Evolutionary conservation across 306 rosid genomes (phyloP).

Genomic region (Quercus alba): DNA sequence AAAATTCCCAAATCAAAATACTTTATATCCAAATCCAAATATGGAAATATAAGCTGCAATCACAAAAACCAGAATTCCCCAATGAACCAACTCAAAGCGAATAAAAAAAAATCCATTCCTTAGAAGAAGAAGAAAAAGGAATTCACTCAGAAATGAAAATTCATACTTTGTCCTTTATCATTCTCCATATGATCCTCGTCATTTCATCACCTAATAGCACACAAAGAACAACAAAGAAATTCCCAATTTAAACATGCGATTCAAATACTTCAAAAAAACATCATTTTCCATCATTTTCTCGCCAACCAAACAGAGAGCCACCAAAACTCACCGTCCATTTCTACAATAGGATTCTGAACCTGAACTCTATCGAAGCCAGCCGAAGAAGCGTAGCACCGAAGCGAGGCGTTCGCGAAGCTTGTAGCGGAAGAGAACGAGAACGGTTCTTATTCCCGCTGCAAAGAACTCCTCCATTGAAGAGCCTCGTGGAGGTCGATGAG

Average conservation of each 20-base stretch:
- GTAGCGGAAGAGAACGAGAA: conserved; percentile 38
- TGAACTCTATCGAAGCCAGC: conserved; percentile 38
- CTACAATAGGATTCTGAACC: conserved; percentile 83
- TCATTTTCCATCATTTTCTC: background rate
- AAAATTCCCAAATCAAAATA: conserved; percentile 84
- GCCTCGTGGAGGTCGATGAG: conserved; percentile 21
- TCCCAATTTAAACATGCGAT: background rate
- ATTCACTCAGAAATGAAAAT: background rate
- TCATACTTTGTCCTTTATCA: conserved; percentile 79
- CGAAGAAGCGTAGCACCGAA: conserved; percentile 67
- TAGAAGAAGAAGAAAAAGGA: background rate
- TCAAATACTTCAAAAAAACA: background rate
- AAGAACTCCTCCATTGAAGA: conserved; percentile 29
- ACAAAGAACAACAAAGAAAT: background rate
- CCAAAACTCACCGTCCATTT: conserved; percentile 81
- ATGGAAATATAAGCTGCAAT: conserved; percentile 88
- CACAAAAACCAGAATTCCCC: background rate
- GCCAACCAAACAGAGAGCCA: background rate
- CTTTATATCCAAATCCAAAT: conserved; percentile 81
- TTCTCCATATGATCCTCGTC: conserved; percentile 87
- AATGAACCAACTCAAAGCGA: conserved; percentile 7
- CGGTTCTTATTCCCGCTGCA: conserved; percentile 4
- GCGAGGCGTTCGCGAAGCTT: conserved; percentile 34
- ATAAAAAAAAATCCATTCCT: background rate
- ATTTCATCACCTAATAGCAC: conserved; percentile 76